Base-by-base conservation (phyloP, 2,329 filamentous ascomycete genomes). In the Cytospora piceae region DNA sequence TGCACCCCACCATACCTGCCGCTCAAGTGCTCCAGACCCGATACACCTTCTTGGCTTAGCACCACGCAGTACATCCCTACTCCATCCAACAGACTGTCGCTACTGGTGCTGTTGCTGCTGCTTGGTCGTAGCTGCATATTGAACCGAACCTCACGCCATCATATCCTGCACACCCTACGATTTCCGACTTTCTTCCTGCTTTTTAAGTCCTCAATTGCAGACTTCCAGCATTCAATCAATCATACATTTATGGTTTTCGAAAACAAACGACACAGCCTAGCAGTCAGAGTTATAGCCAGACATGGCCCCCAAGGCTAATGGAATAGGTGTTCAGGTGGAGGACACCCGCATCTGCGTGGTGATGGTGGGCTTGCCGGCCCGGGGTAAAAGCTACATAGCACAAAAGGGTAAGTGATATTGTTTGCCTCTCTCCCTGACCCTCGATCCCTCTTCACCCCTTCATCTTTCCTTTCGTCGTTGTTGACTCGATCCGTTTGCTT, bases 341-440 rank as follows among this genome's bases (percentile, higher is more conserved):
- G 93, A 97, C 79, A 94, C 92, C 68, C 92, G 92, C 78, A 96
- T 99, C 81, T 98, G 94, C 78, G 94, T 99, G 70, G 93, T 99
- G 73, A 98, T 99, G 95, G 95, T 99, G 67, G 95, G 95, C 71
- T 84, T 99, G 76, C 95, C 95, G 63, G 95, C 95, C 68, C 86
- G 95, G 72, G 95, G 95, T 74, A 99, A 99, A 85, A 97, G 93
- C 81, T 88, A 97, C 78, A 98, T 99, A 76, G 94, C 95, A 71
- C 93, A 96, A 75, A 97, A 97, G 87, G 93, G 94, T 95, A 82
- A 74, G 82, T 76, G 64, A 24, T 11, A 22, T 7, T 7, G 11
- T 22, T 24, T 49, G 46, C 46, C 12, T 24, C 12, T 20, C 9
- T n/a, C 9, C 42, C 22, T 20, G 46, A 22, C n/a, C n/a, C 22